A percentile compares a stretch with the other conserved stretches of the same genome.
Conservation (phyloP, 2,329 filamentous ascomycete species). For the Fusarium nygamai region DNA sequence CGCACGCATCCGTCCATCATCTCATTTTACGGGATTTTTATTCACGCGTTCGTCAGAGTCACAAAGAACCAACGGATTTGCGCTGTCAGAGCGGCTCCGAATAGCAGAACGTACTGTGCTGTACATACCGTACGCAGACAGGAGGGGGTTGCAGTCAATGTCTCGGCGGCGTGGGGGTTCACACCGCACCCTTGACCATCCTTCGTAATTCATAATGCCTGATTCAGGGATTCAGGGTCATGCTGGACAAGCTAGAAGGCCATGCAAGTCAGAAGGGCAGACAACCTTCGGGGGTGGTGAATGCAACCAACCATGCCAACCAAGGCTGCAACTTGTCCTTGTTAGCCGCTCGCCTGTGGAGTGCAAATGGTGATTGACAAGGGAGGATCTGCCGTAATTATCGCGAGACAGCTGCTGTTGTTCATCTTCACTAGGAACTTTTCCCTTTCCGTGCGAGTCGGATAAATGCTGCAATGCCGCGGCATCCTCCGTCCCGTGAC, state of each 20-base stretch:
- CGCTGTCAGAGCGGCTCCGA: conserved; percentile 15
- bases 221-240: conserved; percentile 38
- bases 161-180: conserved; percentile 42
- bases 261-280: conserved; percentile 44
- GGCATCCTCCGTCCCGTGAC: conserved; percentile 23
- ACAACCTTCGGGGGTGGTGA: conserved; percentile 33
- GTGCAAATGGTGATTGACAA: conserved; percentile 31
- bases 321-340: not conserved
- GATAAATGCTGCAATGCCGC: conserved; percentile 27
- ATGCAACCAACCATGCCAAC: conserved; percentile 2
- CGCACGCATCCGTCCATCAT: conserved; percentile 13
- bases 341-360: conserved; percentile 9
- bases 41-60: conserved; percentile 24
- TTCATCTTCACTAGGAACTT: conserved; percentile 28
- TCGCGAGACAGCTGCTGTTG: conserved; percentile 34
- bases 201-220: conserved; percentile 34
- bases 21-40: conserved; percentile 13
- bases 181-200: conserved; percentile 21
- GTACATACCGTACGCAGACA: conserved; percentile 4
- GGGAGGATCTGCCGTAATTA: conserved; percentile 37
- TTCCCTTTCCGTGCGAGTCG: conserved; percentile 7
- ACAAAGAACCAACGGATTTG: not conserved
- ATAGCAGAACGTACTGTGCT: not conserved
- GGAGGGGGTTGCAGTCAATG: conserved; percentile 27
- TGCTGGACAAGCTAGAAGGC: conserved; percentile 29